Base-by-base conservation (phyloP, 768 basidiomycete genomes). In the Suillus alpinus region DNA sequence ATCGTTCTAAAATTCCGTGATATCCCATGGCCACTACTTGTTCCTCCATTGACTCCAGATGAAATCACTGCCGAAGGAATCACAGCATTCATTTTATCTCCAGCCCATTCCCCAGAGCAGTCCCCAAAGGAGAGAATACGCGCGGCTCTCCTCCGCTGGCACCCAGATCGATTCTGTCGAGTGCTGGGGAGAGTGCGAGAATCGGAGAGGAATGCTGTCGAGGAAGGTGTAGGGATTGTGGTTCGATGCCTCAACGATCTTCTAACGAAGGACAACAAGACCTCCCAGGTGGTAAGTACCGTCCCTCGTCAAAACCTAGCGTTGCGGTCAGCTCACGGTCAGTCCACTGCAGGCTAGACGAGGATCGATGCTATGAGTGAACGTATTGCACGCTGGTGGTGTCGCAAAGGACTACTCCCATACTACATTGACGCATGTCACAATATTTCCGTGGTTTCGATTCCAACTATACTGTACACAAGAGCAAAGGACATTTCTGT, bases 121-220 rank as follows among this genome's bases (percentile, higher is more conserved):
- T 76, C 85, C 40, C 80, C 78, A 63, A 89, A 85, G 70, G 88
- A 91, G 58, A 80, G 88, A 60, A 81, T 91, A 61, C 82, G 85
- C 50, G 77, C 72, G 31, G 89, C 88, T 0, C 80, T 89, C 71
- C 81, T 89, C 23, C 79, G 88, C 46, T 92, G 90, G 90, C 91
- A 94, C 68, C 92, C 91, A 3, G 91, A 93, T 72, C 77, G 89
- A 49, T 92, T 92, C 75, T 74, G 81, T 59, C 76, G 87, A 41
- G 62, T 88, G 46, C 70, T 88, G 57, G 70, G 67, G 14, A 78
- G 83, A 66, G 83, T 91, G 2, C 69, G 66, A 4, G 81, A 80
- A 40, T 74, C 75, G 52, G 88, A 92, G 40, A 83, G 68, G 67
- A 75, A 63, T 20, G 65, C 65, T 36, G 84, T 91, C 5, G 84